Evolutionary conservation across 108 stramenopile species (phyloP), one percentile per base, ranked within the genome.

Genomic region (Pseudonitzschia delicatissima): DNA sequence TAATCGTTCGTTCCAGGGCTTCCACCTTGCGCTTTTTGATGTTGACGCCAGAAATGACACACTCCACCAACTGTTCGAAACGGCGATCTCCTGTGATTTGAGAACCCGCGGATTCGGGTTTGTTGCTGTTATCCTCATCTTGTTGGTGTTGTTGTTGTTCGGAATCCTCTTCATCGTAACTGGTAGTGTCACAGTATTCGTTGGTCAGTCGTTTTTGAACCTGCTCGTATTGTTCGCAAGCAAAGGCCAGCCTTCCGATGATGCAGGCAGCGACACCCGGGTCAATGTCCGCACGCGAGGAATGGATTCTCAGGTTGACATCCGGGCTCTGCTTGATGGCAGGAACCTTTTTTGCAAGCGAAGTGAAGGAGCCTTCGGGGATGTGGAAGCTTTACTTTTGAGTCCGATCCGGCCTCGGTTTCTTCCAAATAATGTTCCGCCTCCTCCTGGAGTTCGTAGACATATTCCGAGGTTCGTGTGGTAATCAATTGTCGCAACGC

Each of bases 21-120:
- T 78, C 67, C 32, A 44, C 35, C 53, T 63, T 70, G 33, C 68
- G 36, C 45, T 68, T 64, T 33, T 72, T 40, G 11, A 81, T 57
- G 23, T 83, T 71, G 39, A 86, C 77, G 18, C 85, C 80, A 25
- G 69, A 81, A 13, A 80, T 48, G 31, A 82, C 71, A 57, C 85
- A 86, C 57, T 86, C 85, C 0, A 83, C 58, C 1, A 86, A 57
- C 48, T 86, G 85, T 71, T 83, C 82, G 62, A 86, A 81, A 32
- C 85, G 78, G 18, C 85, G 69, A 66, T 86, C 85, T 15, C 32
- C 61, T 12, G 50, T 39, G 31, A 86, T 48, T 3, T 80, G 78
- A 4, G 42, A n/a, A 29, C 34, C 72, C 5, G 61, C 66, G 18
- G 67, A 59, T 36, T 55, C 21, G 6, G 53, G 45, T 44, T 55